Conservation (phyloP, 768 basidiomycete genomes). For the Strobilomyces echinocephalus region DNA sequence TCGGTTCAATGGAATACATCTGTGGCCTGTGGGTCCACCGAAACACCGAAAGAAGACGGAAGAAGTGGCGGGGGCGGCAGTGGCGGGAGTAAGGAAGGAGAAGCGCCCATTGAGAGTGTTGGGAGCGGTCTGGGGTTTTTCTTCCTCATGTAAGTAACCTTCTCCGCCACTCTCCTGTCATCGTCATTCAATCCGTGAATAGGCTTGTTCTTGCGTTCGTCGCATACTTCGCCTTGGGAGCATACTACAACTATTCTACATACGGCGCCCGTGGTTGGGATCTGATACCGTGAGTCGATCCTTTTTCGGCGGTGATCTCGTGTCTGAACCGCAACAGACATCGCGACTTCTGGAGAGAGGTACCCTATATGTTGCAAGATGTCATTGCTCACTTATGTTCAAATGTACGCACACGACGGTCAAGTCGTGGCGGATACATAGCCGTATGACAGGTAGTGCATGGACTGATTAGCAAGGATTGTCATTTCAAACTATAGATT, state of each 20-base stretch:
- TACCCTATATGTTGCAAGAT: conserved; percentile 79
- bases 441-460: conserved; percentile 48
- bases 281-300: conserved; percentile 72
- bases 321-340: conserved; percentile 44
- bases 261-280: conserved; percentile 83
- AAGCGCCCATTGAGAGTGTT: conserved; percentile 37
- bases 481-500: conserved; percentile 5
- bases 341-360: conserved; percentile 87
- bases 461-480: conserved; percentile 1
- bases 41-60: conserved; percentile 26
- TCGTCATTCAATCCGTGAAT: conserved; percentile 33
- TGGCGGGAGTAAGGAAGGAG: conserved; percentile 15
- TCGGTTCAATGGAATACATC: conserved; percentile 59
- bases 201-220: conserved; percentile 52
- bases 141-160: conserved; percentile 69
- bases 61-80: conserved; percentile 12
- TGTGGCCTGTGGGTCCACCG: conserved; percentile 48
- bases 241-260: conserved; percentile 83
- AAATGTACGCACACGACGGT: conserved; percentile 60
- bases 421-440: conserved; percentile 70
- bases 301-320: conserved; percentile 2
- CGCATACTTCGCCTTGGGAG: conserved; percentile 72
- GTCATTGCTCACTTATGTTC: conserved; percentile 75
- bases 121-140: conserved; percentile 86
- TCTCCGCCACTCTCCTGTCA: conserved; percentile 1